Evolutionary conservation across 495 filamentous ascomycete species (phyloP).

Genomic region (Neurospora hispaniola): DNA sequence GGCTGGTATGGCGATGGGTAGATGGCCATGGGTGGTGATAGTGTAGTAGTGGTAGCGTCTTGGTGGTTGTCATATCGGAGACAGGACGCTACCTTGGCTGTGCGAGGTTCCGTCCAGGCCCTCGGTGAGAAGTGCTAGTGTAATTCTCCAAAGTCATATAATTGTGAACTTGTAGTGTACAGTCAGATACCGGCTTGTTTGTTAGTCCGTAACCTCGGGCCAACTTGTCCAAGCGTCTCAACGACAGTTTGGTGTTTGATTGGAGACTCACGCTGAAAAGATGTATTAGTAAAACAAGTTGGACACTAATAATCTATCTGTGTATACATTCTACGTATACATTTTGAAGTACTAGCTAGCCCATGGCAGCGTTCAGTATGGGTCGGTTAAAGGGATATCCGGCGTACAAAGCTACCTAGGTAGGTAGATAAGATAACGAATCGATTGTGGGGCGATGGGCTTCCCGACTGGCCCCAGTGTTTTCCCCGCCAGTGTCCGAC

Average conservation of each 20-base stretch:
- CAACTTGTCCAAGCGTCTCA: no score
- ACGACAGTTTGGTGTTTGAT: no score
- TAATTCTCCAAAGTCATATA: not conserved
- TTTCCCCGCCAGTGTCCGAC: not conserved
- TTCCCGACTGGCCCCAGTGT: not conserved
- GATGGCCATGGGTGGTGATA: not conserved
- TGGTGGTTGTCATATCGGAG: not conserved
- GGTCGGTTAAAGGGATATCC: no score
- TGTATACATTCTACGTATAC: no score
- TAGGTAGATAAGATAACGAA: not conserved
- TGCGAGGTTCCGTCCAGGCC: not conserved
- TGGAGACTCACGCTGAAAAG: no score
- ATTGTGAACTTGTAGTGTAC: not conserved
- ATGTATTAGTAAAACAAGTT: no score
- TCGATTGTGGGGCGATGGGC: not conserved
- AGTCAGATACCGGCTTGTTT: not conserved
- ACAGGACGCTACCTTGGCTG: not conserved
- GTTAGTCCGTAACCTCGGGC: no score
- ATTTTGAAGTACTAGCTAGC: no score
- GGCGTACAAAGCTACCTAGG: no score
- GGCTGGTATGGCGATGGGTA: not conserved
- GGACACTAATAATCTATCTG: no score
- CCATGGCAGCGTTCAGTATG: no score
- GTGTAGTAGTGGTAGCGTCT: not conserved
- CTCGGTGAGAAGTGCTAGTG: not conserved